Evolutionary conservation across 306 rosid genomes (phyloP).

Genomic region (Acacia crassicarpa): DNA sequence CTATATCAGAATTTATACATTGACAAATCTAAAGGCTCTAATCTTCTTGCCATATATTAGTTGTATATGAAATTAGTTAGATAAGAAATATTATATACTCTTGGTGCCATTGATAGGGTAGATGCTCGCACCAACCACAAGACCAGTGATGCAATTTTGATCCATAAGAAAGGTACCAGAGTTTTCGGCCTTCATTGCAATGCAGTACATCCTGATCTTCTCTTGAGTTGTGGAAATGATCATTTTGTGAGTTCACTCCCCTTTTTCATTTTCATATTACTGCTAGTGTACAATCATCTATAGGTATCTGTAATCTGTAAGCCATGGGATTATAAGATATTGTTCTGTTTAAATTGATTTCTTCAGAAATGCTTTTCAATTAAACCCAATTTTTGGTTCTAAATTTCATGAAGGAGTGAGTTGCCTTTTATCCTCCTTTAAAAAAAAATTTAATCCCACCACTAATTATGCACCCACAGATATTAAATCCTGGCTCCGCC

Average conservation of each 20-base stretch:
- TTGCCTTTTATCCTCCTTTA: too few species aligned
- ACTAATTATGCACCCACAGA: too few species aligned
- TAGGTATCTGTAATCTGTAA: too few species aligned
- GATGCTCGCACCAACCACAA: constrained; percentile 71
- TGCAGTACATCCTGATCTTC: constrained; percentile 89
- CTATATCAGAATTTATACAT: too few species aligned
- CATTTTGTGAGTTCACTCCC: constrained; percentile 69
- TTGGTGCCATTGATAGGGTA: constrained; percentile 50
- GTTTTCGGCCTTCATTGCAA: constrained; percentile 93
- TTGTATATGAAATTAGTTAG: not conserved
- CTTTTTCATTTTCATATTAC: not conserved
- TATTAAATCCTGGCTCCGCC: too few species aligned
- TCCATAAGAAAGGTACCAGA: constrained; percentile 87
- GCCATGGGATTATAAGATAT: too few species aligned
- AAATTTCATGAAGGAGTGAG: too few species aligned
- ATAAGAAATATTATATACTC: not conserved
- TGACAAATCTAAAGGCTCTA: not conserved
- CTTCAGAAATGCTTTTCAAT: too few species aligned
- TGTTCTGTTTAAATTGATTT: too few species aligned
- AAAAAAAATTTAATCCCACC: too few species aligned
- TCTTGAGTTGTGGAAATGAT: constrained; percentile 92
- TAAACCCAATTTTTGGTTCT: too few species aligned
- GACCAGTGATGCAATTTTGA: constrained; percentile 67
- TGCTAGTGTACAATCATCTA: not conserved
- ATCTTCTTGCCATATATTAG: constrained; percentile 3